A percentile compares a stretch with the other conserved stretches of the same genome.
These are phyloP conservation scores for Ganoderma leucocontextum DNA, from an alignment of 1,284 basidiomycete species.

Conservation along the genomic window DNA sequence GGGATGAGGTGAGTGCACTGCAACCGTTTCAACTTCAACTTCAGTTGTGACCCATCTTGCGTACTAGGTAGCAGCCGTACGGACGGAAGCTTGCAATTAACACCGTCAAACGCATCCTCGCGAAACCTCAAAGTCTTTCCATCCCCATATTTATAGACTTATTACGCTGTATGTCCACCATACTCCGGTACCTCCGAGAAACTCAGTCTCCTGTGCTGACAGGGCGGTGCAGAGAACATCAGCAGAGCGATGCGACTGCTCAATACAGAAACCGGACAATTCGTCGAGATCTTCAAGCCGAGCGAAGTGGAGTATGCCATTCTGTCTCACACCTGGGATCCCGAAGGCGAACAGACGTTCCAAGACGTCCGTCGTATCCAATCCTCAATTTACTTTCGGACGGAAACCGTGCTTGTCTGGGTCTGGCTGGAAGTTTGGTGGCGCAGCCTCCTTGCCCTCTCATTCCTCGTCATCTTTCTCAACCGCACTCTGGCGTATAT, in stretches of 20 bases:
- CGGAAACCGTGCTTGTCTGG: background rate
- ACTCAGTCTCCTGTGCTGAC: background rate
- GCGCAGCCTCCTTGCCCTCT: background rate
- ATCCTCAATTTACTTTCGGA: background rate
- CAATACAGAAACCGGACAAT: constrained; percentile 12
- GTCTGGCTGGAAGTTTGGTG: background rate
- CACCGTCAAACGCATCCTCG: background rate
- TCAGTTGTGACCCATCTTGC: background rate
- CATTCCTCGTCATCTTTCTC: background rate
- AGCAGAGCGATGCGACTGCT: constrained; percentile 15
- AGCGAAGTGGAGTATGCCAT: constrained; percentile 3
- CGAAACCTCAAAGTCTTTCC: background rate
- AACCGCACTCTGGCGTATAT: background rate
- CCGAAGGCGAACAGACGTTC: background rate
- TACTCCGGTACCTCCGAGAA: background rate
- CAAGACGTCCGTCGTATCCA: background rate
- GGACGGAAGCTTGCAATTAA: background rate
- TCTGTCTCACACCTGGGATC: constrained; percentile 1
- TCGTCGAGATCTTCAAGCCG: constrained; percentile 15
- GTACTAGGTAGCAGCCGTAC: background rate
- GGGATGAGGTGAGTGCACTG: background rate
- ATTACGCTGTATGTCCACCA: background rate
- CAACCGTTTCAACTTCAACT: background rate
- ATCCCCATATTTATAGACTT: background rate
- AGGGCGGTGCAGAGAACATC: background rate